A percentile compares a stretch with the other conserved stretches of the same genome.
Evolutionary conservation across 129 eudicot genomes (phyloP).

Genomic region (Chrysanthemum seticuspe): DNA sequence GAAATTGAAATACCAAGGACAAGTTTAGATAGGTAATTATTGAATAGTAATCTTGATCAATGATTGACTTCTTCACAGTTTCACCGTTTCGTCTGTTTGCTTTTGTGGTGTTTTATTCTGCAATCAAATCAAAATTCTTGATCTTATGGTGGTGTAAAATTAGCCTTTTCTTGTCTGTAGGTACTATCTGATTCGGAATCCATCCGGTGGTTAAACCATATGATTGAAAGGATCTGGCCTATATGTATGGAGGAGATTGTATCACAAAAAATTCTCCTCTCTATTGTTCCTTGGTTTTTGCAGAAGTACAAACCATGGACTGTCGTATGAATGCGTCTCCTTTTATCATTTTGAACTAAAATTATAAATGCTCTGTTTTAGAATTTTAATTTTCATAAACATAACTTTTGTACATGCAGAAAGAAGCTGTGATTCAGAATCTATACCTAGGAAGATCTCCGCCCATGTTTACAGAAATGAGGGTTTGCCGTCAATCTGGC

Average conservation of each 20-base stretch:
- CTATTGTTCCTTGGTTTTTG: conserved; percentile 93
- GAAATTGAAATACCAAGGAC: too few species aligned
- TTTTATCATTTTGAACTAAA: conserved; percentile 6
- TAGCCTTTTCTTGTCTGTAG: conserved; percentile 26
- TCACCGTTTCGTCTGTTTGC: too few species aligned
- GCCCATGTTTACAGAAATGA: conserved; percentile 88
- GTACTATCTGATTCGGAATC: conserved; percentile 89
- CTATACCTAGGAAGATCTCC: conserved; percentile 90
- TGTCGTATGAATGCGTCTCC: conserved; percentile 49
- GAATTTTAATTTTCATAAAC: background rate
- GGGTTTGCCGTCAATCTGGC: conserved; percentile 71
- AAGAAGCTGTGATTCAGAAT: conserved; percentile 58
- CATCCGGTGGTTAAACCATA: conserved; percentile 87
- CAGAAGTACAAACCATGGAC: conserved; percentile 98
- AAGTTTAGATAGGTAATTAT: too few species aligned
- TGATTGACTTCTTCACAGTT: too few species aligned
- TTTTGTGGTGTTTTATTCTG: too few species aligned
- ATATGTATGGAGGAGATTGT: conserved; percentile 81
- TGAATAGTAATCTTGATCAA: too few species aligned
- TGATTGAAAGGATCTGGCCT: conserved; percentile 85
- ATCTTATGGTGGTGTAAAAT: background rate
- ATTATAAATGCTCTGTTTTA: background rate
- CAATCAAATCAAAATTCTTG: too few species aligned
- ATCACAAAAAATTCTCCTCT: conserved; percentile 78
- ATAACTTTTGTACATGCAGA: conserved; percentile 39